Percentiles rank a stretch among this genome's conserved stretches.
phyloP scores from a whole-genome alignment of 441 rosid species.

The Erodium texanum region DNA sequence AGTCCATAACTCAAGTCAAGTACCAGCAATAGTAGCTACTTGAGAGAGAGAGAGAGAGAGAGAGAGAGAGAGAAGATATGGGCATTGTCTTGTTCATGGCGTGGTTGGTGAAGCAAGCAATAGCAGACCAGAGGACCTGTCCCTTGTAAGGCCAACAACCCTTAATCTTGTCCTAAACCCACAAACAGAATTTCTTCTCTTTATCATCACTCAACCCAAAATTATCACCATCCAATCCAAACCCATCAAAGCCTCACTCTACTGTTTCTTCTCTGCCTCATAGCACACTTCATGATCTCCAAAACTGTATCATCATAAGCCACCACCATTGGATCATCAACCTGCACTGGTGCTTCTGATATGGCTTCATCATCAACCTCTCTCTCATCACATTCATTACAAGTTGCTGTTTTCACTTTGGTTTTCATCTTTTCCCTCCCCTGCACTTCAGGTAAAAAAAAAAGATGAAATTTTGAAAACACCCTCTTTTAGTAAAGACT shows the following conservation, averaged over 20 bases:
- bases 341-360: too few species aligned
- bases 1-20: not conserved
- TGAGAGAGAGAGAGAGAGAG: not conserved
- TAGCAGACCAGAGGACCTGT: not conserved
- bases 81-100: not conserved
- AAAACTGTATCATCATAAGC: not conserved
- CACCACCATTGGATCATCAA: not conserved
- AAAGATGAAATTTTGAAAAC: too few species aligned
- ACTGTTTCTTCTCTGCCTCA: not conserved
- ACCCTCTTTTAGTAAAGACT: not conserved
- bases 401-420: not conserved
- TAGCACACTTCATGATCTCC: not conserved
- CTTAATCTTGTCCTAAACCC: not conserved
- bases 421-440: not conserved
- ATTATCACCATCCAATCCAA: not conserved
- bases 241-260: not conserved
- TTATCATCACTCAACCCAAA: not conserved
- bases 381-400: not conserved
- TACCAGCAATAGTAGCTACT: not conserved
- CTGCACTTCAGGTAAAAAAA: not conserved
- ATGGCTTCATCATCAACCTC: not conserved
- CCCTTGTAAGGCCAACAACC: conserved; percentile 2
- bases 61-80: not conserved
- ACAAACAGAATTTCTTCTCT: not conserved
- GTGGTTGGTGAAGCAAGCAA: not conserved